Evolutionary conservation across 306 rosid species (phyloP).

Genomic region (Prosopis cineraria): DNA sequence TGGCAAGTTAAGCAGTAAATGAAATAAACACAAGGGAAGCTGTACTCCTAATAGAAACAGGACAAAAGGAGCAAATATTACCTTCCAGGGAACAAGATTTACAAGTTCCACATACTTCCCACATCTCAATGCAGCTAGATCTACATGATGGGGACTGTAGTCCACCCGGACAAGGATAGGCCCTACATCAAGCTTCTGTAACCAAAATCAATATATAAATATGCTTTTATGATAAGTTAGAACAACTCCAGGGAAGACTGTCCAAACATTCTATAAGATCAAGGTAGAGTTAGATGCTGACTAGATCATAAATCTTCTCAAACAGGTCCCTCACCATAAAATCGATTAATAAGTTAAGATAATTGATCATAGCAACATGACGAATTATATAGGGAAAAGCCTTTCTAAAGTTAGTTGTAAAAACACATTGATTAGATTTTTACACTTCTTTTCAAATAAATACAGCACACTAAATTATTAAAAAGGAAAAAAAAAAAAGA

Average conservation of each 20-base stretch:
- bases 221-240: conserved; percentile 9
- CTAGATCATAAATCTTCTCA: conserved; percentile 13
- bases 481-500: not conserved
- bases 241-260: conserved; percentile 2
- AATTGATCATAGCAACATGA: conserved; percentile 24
- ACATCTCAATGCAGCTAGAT: conserved; percentile 81
- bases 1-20: conserved; percentile 3
- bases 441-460: conserved; percentile 10
- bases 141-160: conserved; percentile 80
- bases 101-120: conserved; percentile 96
- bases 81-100: conserved; percentile 97
- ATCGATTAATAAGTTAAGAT: conserved; percentile 8
- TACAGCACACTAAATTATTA: not conserved
- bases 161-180: conserved; percentile 88
- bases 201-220: conserved; percentile 35
- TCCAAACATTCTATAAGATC: not conserved
- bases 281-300: conserved; percentile 15
- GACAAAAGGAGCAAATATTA: conserved; percentile 36
- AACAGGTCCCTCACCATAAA: conserved; percentile 11
- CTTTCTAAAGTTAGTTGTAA: not conserved
- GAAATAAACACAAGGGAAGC: conserved; percentile 10
- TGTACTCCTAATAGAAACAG: not conserved
- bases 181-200: conserved; percentile 89
- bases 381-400: conserved; percentile 9
- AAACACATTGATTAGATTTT: conserved; percentile 14